Evolutionary conservation across 2,329 filamentous ascomycete genomes (phyloP).

Genomic region (Monosporascus sp.): DNA sequence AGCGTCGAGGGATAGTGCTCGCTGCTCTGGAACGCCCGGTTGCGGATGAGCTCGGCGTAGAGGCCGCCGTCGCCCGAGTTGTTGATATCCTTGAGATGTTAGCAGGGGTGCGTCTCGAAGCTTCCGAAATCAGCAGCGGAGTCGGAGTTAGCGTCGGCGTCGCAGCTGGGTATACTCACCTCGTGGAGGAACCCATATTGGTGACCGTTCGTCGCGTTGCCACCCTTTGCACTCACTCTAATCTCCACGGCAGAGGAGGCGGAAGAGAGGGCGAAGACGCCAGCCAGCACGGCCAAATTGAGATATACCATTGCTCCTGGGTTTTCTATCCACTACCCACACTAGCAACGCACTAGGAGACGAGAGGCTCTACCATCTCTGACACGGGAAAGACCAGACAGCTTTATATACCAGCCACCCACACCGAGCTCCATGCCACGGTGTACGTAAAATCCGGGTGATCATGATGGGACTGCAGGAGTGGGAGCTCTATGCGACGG

Average conservation of each 20-base stretch:
- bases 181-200: constrained; percentile 43
- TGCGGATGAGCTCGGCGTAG: constrained; percentile 66
- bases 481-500: too few species aligned
- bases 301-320: constrained; percentile 11
- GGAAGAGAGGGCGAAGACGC: constrained; percentile 15
- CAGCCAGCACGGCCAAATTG: constrained; percentile 11
- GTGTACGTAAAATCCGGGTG: too few species aligned
- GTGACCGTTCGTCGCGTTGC: constrained; percentile 38
- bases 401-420: too few species aligned
- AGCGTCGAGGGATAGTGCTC: constrained; percentile 37
- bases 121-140: too few species aligned
- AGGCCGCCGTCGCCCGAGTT: constrained; percentile 68
- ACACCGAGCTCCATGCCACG: too few species aligned
- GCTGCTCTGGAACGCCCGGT: constrained; percentile 62
- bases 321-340: too few species aligned
- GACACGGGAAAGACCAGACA: too few species aligned
- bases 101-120: too few species aligned
- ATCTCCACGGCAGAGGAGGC: constrained; percentile 29
- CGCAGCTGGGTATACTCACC: constrained; percentile 17
- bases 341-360: too few species aligned
- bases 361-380: too few species aligned
- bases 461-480: too few species aligned
- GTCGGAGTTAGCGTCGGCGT: too few species aligned
- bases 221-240: constrained; percentile 30
- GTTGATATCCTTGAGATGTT: constrained; percentile 49